Base-by-base conservation (phyloP, 2,329 filamentous ascomycete genomes). In the Tolypocladium guangdongense region DNA sequence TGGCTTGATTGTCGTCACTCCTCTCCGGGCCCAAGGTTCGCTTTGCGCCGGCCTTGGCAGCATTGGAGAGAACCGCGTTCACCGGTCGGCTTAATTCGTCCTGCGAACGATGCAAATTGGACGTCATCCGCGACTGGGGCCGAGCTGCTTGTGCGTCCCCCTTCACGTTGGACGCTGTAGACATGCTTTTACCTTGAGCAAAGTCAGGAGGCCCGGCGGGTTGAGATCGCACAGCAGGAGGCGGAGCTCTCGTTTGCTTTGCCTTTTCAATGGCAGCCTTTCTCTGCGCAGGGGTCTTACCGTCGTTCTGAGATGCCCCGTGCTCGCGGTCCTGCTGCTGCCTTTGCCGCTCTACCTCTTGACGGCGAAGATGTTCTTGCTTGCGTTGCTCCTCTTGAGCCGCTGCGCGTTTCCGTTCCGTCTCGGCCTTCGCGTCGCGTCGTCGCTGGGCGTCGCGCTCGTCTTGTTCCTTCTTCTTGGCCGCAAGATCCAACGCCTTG, bases 391-490 rank as follows among this genome's bases (percentile, higher is more conserved):
- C 84, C 56, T 86, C 83, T 59, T 86, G 83, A 20, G 73, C 68
- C 7, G 80, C 82, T 49, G 81, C 81, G 55, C 87, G 80, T 71
- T 90, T 90, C 49, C 87, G 83, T 65, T 95, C 90, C 36, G 87
- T 73, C 62, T 95, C 88, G 18, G 84, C 80, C 69, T 95, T 96
- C 38, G 86, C 84, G 22, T 95, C 88, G 10, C 85, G 84, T 63
- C 89, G 92, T 50, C 85, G 82, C 62, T 90, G 84, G 16, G 83
- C 82, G 58, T 90, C 88, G 49, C 84, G 82, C 64, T 95, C 89
- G 61, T 95, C 90, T 65, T 84, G 86, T 66, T 95, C 90, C 65
- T 87, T 92, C 68, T 90, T 91, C 63, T 84, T 86, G 39, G 88
- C 87, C 2, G 86, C 88, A 49, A 87, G 76, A 52, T 91, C 83